These are phyloP conservation scores for Gossypium gossypioides DNA, from an alignment of 441 rosid genomes.

Conservation along the genomic window DNA sequence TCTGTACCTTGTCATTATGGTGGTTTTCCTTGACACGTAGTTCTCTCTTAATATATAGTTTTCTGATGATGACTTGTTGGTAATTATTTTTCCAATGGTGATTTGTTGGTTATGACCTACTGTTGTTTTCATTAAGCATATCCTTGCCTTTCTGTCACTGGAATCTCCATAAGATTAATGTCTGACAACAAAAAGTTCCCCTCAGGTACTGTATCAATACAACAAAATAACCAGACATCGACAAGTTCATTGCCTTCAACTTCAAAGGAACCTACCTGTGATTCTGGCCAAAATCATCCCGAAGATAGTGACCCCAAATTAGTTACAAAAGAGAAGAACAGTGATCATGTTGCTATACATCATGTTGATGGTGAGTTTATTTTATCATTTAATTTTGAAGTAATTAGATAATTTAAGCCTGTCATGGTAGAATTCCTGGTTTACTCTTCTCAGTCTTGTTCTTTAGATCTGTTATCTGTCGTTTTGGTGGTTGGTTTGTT, in stretches of 20 bases:
- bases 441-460: background rate
- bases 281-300: constrained; percentile 13
- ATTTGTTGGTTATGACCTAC: background rate
- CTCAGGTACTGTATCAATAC: constrained; percentile 19
- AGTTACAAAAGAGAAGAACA: constrained; percentile 19
- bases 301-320: constrained; percentile 19
- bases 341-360: constrained; percentile 19
- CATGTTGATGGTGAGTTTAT: constrained; percentile 25
- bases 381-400: constrained; percentile 3
- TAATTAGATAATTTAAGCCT: background rate
- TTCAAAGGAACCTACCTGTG: constrained; percentile 9
- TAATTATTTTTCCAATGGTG: background rate
- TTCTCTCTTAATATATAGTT: background rate
- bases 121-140: background rate
- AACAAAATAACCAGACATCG: constrained; percentile 7
- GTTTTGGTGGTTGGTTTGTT: background rate
- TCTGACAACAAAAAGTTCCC: background rate
- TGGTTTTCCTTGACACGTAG: background rate
- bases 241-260: constrained; percentile 18
- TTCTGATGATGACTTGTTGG: background rate
- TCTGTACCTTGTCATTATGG: background rate
- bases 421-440: background rate
- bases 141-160: background rate
- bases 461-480: background rate
- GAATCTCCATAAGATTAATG: background rate